These are phyloP conservation scores for Taphrina flavorubra DNA, from an alignment of 1,139 yeast genomes.

Conservation along the genomic window DNA sequence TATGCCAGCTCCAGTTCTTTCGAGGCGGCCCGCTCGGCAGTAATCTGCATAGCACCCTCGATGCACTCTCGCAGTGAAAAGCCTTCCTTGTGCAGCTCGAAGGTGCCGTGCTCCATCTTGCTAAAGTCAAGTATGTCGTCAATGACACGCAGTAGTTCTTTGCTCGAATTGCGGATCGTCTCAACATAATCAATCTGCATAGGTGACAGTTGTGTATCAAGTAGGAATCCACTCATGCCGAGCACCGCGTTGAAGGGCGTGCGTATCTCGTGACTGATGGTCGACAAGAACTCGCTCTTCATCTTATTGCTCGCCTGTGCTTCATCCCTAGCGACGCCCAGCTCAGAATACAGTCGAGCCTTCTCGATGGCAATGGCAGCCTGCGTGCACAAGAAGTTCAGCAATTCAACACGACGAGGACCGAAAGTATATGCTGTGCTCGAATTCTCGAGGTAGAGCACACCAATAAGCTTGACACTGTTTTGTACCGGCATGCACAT, in stretches of 20 bases:
- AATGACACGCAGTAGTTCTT: conserved; percentile 74
- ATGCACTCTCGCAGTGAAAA: conserved; percentile 55
- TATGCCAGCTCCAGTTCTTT: conserved; percentile 42
- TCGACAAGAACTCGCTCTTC: conserved; percentile 87
- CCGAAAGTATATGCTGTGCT: conserved; percentile 44
- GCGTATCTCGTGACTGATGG: conserved; percentile 87
- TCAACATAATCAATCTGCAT: conserved; percentile 81
- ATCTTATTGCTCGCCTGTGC: conserved; percentile 50
- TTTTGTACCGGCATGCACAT: conserved; percentile 46
- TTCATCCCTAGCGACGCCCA: conserved; percentile 49
- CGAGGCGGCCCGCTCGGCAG: conserved; percentile 37
- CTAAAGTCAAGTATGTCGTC: conserved; percentile 82
- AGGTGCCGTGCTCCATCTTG: conserved; percentile 79
- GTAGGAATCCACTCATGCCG: conserved; percentile 89
- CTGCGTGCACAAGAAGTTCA: conserved; percentile 45
- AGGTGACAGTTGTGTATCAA: conserved; percentile 76
- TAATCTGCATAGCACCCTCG: conserved; percentile 41
- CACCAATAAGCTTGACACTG: conserved; percentile 44
- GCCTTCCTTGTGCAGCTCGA: conserved; percentile 71
- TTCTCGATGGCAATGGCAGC: conserved; percentile 47
- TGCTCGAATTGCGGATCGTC: conserved; percentile 77
- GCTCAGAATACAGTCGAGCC: conserved; percentile 49
- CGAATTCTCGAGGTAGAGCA: conserved; percentile 46
- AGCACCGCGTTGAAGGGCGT: conserved; percentile 91
- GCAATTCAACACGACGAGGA: conserved; percentile 42